phyloP scores from a whole-genome alignment of 2,329 filamentous ascomycete genomes.

The Camillea tinctor region DNA sequence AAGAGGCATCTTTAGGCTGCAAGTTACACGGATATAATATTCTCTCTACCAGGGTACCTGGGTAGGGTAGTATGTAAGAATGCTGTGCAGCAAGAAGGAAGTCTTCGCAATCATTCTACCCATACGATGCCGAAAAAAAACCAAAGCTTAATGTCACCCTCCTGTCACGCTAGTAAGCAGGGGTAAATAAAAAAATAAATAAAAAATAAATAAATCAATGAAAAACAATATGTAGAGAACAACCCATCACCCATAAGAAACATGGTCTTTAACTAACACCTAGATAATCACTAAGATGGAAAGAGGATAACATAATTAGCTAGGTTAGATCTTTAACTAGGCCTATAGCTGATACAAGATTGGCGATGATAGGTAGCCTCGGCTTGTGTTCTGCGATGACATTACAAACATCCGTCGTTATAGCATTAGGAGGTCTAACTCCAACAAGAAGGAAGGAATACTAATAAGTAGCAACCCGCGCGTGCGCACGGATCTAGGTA shows the following conservation, averaged over 20 bases:
- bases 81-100: not conserved
- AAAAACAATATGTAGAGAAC: constrained; percentile 1
- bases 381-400: not conserved
- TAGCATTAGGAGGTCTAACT: not conserved
- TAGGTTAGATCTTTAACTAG: no score
- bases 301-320: not conserved
- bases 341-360: not conserved
- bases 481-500: not conserved
- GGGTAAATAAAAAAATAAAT: not conserved
- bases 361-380: not conserved
- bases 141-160: not conserved
- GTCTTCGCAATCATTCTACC: not conserved
- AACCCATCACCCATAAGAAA: not conserved
- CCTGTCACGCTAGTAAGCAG: not conserved
- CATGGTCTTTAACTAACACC: not conserved
- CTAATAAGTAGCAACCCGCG: not conserved
- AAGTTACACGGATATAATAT: not conserved
- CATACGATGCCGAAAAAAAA: not conserved
- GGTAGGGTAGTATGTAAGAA: not conserved
- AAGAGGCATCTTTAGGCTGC: not conserved
- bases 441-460: not conserved
- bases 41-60: not conserved
- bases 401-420: not conserved
- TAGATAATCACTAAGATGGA: not conserved
- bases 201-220: not conserved